Evolutionary conservation across 2,329 filamentous ascomycete species (phyloP), one percentile per base, ranked within the genome.

Genomic region (Fusarium nisikadoi): DNA sequence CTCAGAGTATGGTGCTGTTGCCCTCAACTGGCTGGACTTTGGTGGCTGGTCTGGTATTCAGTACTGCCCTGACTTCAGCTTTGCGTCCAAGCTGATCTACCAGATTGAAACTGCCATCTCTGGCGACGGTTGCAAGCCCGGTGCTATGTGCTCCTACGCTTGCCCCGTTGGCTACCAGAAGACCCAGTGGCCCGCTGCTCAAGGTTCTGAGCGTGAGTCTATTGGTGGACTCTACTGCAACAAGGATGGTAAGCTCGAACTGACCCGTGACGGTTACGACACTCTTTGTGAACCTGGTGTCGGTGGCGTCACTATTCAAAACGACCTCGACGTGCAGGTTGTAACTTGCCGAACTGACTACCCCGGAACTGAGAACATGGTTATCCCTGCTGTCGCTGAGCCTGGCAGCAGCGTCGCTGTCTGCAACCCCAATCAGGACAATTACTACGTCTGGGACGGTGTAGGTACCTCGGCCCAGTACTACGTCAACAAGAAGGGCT

Each of bases 291-390:
- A 92, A 78, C 75, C 83, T 36, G 94, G 95, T 70, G 87, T 88
- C 54, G 90, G 90, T 43, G 89, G 91, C 73, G 89, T 98, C 74
- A 86, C 86, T 66, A 89, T 97, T 67, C 80, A 91, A 81, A 99
- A 97, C 87, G 90, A 91, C 61, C 86, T 98, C 38, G 79, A 82
- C 54, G 79, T 88, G 41, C 83, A 88, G 46, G 92, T 93, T 33
- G 88, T 92, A 47, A 88, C 97, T 75, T 99, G 96, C 90, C 94
- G 94, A 82, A 98, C 96, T 73, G 94, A 98, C 82, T 99, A 99
- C 84, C 96, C 96, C 70, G 95, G 94, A 79, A 94, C 91, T 65
- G 96, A 99, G 85, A 87, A 87, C 76, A 95, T 97, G 90, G 93
- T 93, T 60, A 88, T 98, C 65, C 93, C 95, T 49, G 84, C 95